These are phyloP conservation scores for Brassica balearica DNA, from an alignment of 441 rosid species.

Conservation along the genomic window DNA sequence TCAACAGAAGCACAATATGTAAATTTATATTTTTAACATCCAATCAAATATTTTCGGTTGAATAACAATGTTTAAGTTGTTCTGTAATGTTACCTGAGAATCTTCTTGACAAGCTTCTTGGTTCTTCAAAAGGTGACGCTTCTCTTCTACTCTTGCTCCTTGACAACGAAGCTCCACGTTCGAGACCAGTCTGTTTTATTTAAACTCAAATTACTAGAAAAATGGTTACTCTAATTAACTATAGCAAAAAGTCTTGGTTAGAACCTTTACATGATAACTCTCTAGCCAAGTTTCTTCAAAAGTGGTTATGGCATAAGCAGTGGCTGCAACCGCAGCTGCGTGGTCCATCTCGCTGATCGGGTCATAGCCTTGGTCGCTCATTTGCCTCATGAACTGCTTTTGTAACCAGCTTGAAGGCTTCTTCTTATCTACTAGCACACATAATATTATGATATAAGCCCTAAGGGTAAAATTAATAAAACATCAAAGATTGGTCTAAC, in stretches of 20 bases:
- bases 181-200: constrained; percentile 33
- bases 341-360: constrained; percentile 48
- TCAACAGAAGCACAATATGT: neutral
- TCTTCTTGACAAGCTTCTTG: constrained; percentile 43
- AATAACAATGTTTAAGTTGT: constrained; percentile 2
- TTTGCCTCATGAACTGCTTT: constrained; percentile 60
- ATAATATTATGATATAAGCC: constrained; percentile 6
- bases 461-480: constrained; percentile 1
- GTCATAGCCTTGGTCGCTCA: constrained; percentile 48
- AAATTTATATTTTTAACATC: neutral
- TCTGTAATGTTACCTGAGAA: constrained; percentile 49
- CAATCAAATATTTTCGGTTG: neutral
- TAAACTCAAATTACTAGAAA: constrained; percentile 14
- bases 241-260: neutral
- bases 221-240: neutral
- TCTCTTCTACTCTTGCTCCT: constrained; percentile 52
- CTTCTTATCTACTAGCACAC: constrained; percentile 62
- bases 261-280: constrained; percentile 29
- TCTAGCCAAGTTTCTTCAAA: constrained; percentile 45
- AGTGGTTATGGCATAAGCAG: constrained; percentile 62
- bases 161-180: constrained; percentile 30
- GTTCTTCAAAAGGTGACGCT: constrained; percentile 35
- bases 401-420: constrained; percentile 62
- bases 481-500: constrained; percentile 1
- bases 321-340: constrained; percentile 75